Evolutionary conservation across 2,329 filamentous ascomycete species (phyloP).

Genomic region (Exophiala spinifera): DNA sequence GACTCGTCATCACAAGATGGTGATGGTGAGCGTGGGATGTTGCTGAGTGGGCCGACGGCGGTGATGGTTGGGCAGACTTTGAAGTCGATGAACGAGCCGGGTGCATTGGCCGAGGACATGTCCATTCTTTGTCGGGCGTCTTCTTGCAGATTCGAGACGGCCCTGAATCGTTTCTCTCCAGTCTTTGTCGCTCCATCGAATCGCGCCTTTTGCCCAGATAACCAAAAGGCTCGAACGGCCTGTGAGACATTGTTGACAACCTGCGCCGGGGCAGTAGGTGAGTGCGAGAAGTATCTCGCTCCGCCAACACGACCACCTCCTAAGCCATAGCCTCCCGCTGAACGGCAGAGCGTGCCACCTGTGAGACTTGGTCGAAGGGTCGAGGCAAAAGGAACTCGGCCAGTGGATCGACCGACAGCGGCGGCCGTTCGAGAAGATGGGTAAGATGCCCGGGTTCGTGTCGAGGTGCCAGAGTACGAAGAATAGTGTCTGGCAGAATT

Average conservation of each 20-base stretch:
- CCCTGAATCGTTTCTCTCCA: conserved; percentile 76
- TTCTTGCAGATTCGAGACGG: conserved; percentile 71
- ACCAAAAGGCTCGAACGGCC: conserved; percentile 84
- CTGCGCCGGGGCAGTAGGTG: conserved; percentile 78
- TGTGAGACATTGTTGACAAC: conserved; percentile 94
- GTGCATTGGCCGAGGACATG: conserved; percentile 43
- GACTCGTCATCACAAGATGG: conserved; percentile 36
- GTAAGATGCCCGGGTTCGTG: conserved; percentile 51
- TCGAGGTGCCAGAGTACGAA: conserved; percentile 41
- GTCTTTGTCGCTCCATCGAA: conserved; percentile 72
- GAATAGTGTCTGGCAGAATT: conserved; percentile 52
- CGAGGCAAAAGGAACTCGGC: conserved; percentile 79
- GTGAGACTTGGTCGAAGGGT: conserved; percentile 89
- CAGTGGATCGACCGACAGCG: conserved; percentile 62
- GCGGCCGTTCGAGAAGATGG: conserved; percentile 56
- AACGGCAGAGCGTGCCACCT: conserved; percentile 77
- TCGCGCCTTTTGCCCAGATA: conserved; percentile 84
- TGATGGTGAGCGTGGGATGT: conserved; percentile 27
- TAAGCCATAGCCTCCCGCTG: conserved; percentile 81
- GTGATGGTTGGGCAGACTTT: conserved; percentile 84
- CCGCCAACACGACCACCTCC: conserved; percentile 68
- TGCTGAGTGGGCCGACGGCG: conserved; percentile 69
- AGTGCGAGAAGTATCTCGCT: conserved; percentile 84
- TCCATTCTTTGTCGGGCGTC: conserved; percentile 67
- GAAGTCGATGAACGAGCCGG: conserved; percentile 87